Evolutionary conservation across 768 basidiomycete genomes (phyloP).

Genomic region (Xerocomus brunneocitrinus): DNA sequence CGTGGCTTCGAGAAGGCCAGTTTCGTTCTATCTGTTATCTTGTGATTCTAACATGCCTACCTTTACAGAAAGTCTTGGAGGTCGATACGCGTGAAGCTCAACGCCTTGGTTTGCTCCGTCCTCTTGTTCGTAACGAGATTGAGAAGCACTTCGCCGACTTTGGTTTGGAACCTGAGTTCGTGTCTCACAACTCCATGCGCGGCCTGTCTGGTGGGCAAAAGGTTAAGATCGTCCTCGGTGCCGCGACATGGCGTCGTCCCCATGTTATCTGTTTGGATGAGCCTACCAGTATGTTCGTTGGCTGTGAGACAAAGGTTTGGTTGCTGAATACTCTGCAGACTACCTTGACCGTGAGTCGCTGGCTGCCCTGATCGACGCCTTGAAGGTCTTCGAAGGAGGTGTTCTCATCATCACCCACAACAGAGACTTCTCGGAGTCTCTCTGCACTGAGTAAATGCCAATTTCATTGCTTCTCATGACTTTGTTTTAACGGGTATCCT

Average conservation of each 20-base stretch:
- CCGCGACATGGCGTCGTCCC: constrained; percentile 98
- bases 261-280: constrained; percentile 97
- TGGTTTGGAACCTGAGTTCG: constrained; percentile 98
- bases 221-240: constrained; percentile 98
- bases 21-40: constrained; percentile 1
- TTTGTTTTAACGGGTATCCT: background rate
- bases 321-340: constrained; percentile 43
- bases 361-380: constrained; percentile 95
- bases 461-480: background rate
- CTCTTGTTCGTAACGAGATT: constrained; percentile 96
- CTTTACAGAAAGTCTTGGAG: constrained; percentile 82
- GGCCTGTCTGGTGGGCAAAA: constrained; percentile 99
- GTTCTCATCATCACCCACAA: constrained; percentile 97
- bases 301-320: background rate
- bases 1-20: constrained; percentile 92
- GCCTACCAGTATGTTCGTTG: constrained; percentile 68
- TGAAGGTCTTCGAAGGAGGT: constrained; percentile 98
- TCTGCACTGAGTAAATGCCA: constrained; percentile 71
- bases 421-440: constrained; percentile 97
- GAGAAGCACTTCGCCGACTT: constrained; percentile 99
- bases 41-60: background rate
- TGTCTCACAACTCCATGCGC: constrained; percentile 98
- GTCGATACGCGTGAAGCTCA: constrained; percentile 97
- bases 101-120: constrained; percentile 89
- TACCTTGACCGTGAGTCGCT: constrained; percentile 99